These are phyloP conservation scores for Chrysanthemum makinoi DNA, from an alignment of 129 eudicot species.

Conservation along the genomic window DNA sequence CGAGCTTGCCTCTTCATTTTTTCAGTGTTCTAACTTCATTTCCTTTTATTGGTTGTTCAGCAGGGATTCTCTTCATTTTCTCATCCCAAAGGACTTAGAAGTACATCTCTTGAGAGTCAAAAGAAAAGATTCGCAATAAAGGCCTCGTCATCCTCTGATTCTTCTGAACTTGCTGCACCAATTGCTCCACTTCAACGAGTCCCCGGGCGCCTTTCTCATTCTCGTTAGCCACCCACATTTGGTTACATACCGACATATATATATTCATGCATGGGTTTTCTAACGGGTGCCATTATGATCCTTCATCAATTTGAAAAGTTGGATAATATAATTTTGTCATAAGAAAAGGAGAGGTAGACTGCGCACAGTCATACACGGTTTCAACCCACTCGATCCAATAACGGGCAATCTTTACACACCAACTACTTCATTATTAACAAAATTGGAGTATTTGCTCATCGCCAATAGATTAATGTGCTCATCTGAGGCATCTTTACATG, in stretches of 20 bases:
- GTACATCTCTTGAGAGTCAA: conserved; percentile 30
- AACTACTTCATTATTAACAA: too few relatives aligned
- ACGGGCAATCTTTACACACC: too few relatives aligned
- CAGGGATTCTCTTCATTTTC: conserved; percentile 41
- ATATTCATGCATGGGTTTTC: too few relatives aligned
- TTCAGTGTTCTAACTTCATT: not conserved
- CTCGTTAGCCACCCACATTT: conserved; percentile 89
- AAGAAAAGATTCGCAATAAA: conserved; percentile 47
- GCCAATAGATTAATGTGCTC: too few relatives aligned
- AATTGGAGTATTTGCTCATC: too few relatives aligned
- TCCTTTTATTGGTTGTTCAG: conserved; percentile 18
- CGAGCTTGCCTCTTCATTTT: not conserved
- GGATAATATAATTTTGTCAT: too few relatives aligned
- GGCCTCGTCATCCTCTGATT: conserved; percentile 72
- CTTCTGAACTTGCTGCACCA: conserved; percentile 50
- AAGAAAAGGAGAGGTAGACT: too few relatives aligned
- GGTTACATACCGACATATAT: not conserved
- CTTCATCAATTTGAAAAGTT: too few relatives aligned
- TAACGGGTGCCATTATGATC: too few relatives aligned
- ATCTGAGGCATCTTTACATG: too few relatives aligned
- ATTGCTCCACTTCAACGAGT: conserved; percentile 95
- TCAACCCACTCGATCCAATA: too few relatives aligned
- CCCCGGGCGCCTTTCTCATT: conserved; percentile 83
- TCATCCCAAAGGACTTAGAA: conserved; percentile 39
- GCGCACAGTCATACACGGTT: too few relatives aligned